These are phyloP conservation scores for Boletellus deceptivus DNA, from an alignment of 1,284 basidiomycete genomes.

Conservation along the genomic window DNA sequence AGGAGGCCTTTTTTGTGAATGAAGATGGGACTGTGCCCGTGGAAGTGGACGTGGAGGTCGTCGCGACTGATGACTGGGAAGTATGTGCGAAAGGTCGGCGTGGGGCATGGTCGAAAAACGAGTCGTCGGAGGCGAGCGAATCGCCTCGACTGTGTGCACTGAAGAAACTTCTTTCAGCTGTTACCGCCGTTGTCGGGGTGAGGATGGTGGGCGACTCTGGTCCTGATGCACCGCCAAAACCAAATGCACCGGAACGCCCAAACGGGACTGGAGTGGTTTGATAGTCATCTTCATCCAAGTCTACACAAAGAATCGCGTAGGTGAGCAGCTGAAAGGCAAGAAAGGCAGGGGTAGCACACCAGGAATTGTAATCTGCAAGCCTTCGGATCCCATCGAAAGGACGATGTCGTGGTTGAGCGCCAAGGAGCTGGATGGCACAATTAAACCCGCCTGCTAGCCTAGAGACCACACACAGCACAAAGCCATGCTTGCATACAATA, in stretches of 20 bases:
- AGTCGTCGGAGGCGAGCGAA: conserved; percentile 66
- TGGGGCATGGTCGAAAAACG: conserved; percentile 58
- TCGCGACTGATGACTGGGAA: conserved; percentile 65
- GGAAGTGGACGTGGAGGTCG: conserved; percentile 35
- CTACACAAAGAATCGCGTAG: conserved; percentile 33
- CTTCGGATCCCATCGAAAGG: conserved; percentile 46
- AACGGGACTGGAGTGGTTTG: conserved; percentile 62
- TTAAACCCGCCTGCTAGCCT: not conserved
- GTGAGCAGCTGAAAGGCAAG: not conserved
- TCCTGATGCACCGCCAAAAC: conserved; percentile 45
- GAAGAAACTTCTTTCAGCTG: conserved; percentile 60
- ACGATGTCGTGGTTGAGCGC: conserved; percentile 3
- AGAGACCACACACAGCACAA: not conserved
- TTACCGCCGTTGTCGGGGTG: conserved; percentile 46
- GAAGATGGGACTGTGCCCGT: conserved; percentile 38
- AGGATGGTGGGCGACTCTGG: conserved; percentile 62
- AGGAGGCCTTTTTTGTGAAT: conserved; percentile 79
- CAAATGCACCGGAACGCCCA: conserved; percentile 49
- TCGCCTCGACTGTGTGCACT: conserved; percentile 63
- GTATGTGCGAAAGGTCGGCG: conserved; percentile 62
- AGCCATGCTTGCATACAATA: not conserved
- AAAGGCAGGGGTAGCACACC: conserved; percentile 43
- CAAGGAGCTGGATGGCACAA: not conserved
- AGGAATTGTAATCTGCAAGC: conserved; percentile 79
- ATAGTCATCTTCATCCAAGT: conserved; percentile 72